Conservation (phyloP, 805 yeast genomes). For the Zygotorulaspora sp. region DNA sequence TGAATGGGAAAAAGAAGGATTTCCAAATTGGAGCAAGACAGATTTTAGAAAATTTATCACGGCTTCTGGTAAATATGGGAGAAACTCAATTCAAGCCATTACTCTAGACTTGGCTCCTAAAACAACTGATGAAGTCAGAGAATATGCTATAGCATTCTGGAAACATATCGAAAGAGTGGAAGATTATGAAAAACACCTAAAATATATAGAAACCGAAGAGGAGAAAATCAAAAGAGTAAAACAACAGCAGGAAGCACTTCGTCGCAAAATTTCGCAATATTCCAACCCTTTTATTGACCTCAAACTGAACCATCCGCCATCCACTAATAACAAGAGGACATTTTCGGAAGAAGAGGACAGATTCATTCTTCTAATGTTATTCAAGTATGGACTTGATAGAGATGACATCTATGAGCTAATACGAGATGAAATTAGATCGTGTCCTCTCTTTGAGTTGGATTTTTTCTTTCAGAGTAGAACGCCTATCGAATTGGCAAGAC, state of each 20-base stretch:
- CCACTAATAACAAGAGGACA: slow-evolving; percentile 57
- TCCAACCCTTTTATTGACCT: slow-evolving; percentile 77
- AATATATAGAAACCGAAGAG: slow-evolving; percentile 84
- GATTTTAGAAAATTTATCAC: slow-evolving; percentile 82
- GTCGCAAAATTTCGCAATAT: slow-evolving; percentile 67
- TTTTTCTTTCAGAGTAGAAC: slow-evolving; percentile 81
- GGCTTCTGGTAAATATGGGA: slow-evolving; percentile 71
- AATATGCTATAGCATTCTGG: slow-evolving; percentile 83
- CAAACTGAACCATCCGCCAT: slow-evolving; percentile 65
- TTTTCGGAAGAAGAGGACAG: slow-evolving; percentile 90
- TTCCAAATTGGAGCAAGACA: slow-evolving; percentile 75
- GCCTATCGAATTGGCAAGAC: slow-evolving; percentile 69
- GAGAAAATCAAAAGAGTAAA: slow-evolving; percentile 62
- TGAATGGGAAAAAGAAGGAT: slow-evolving; percentile 62
- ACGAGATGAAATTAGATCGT: slow-evolving; percentile 64
- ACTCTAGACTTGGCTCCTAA: slow-evolving; percentile 74
- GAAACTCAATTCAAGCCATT: slow-evolving; percentile 65
- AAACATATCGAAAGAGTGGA: slow-evolving; percentile 69
- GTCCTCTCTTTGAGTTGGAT: slow-evolving; percentile 80
- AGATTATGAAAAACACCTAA: slow-evolving; percentile 78
- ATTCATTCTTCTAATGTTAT: slow-evolving; percentile 73
- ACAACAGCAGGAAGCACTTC: slow-evolving; percentile 72
- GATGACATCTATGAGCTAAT: slow-evolving; percentile 75
- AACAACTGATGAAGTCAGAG: slow-evolving; percentile 69
- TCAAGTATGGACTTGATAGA: slow-evolving; percentile 74